Evolutionary conservation across 164 flowering plant species (phyloP), one percentile per base, ranked within the genome.

Genomic region (Stephania cephalantha): DNA sequence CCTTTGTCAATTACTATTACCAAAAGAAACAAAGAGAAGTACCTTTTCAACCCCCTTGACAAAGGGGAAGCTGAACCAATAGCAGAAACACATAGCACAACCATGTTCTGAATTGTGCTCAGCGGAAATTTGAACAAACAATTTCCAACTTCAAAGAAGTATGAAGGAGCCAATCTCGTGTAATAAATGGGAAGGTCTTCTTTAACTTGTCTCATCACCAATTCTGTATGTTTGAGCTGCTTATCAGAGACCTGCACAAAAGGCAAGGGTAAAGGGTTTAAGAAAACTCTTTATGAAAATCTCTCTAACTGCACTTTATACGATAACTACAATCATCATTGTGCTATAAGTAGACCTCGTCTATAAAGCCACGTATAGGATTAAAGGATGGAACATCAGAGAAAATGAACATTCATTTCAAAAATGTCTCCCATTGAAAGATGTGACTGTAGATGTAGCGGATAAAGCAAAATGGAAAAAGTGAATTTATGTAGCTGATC

Each of bases 1-100:
- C 4, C 42, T 35, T 35, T 35, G 42, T 2, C 42, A 35, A 35
- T 4, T 35, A 35, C 42, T 35, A 35, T 35, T 0, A 35, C 42
- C 22, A 69, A 73, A 66, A 9, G 18, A 12, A 50, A 69, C 29
- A 31, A 76, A 74, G 15, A 61, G 52, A 52, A n/a, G 55, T 83
- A 89, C 97, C 96, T 84, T 89, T 75, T 81, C 74, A 70, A 90
- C 73, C 2, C 72, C 82, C 77, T 79, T 77, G 50, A 89, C 86
- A 75, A 91, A 90, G 42, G 92, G 79, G 80, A 71, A 71, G 97
- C 82, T 75, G 80, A 92, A 61, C 93, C 95, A 82, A 94, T 88
- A 35, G 90, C 94, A 79, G 95, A 89, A 65, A 94, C 86, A 78
- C 95, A 94, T 75, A 91, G 83, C 44, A 87, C 76, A 68, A 79